phyloP scores from a whole-genome alignment of 1,284 basidiomycete genomes.

The Pseudozyma thailandica region DNA sequence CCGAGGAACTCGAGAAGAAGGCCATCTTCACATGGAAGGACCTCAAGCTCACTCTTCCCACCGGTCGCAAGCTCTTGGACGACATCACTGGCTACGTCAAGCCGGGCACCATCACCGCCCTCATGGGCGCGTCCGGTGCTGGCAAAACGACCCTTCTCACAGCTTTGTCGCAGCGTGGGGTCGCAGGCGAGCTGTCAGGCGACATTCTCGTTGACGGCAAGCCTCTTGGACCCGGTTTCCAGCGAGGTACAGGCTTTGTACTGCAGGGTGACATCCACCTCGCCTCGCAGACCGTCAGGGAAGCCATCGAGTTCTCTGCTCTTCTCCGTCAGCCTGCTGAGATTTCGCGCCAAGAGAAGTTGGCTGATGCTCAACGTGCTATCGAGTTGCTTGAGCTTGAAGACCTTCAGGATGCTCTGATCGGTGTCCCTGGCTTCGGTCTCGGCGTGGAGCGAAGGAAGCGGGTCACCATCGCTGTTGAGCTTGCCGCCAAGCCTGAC shows the following conservation, averaged over 20 bases:
- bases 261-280: constrained; percentile 75
- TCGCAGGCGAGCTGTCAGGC: constrained; percentile 80
- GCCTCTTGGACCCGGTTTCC: constrained; percentile 78
- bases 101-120: constrained; percentile 79
- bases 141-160: constrained; percentile 76
- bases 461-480: constrained; percentile 61
- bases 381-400: constrained; percentile 58
- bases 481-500: constrained; percentile 60
- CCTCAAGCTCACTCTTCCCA: constrained; percentile 71
- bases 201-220: constrained; percentile 82
- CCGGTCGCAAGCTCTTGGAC: constrained; percentile 75
- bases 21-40: constrained; percentile 70
- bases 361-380: constrained; percentile 44
- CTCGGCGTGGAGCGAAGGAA: constrained; percentile 58
- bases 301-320: constrained; percentile 60
- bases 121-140: constrained; percentile 79
- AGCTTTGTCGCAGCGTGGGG: constrained; percentile 80
- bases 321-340: constrained; percentile 56
- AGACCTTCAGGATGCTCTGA: constrained; percentile 53
- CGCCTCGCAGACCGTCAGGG: constrained; percentile 55
- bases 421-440: constrained; percentile 56
- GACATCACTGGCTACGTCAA: constrained; percentile 84
- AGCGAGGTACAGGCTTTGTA: constrained; percentile 74
- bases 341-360: constrained; percentile 47
- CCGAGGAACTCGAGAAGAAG: constrained; percentile 39